Evolutionary conservation across 768 basidiomycete species (phyloP), one percentile per base, ranked within the genome.

Genomic region (Xerocomellus intermedius): DNA sequence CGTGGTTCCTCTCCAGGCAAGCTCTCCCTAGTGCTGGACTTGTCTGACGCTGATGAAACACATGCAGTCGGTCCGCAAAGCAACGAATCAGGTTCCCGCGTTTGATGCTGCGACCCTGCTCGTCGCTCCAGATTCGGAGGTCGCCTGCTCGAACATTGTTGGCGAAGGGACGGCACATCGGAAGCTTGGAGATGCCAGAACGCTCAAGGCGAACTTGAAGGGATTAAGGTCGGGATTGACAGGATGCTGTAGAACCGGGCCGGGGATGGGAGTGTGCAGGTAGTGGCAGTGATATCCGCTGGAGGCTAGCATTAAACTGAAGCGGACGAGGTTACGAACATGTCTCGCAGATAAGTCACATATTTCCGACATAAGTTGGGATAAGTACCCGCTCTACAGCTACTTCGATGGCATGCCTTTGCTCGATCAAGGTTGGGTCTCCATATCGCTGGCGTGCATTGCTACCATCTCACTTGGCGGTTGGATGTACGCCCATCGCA

Each of bases 141-240:
- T 91, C 21, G 92, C 93, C 74, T 98, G 13, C 79, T 98, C 16
- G 94, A 98, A 72, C 96, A 98, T 94, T 64, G 83, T 98, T 8
- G 86, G 89, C 61, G 94, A 98, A 69, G 96, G 96, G 6, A 88
- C 86, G 70, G 81, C 85, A 2, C 87, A 88, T 61, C 79, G 96
- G 41, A 98, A 98, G 73, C 98, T 98, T 59, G 96, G 98, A 71
- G 97, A 99, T 66, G 89, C 89, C 13, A 89, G 88, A 70, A 89
- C 88, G 4, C 75, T 99, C 57, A 86, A 90, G 67, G 69, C 74
- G 32, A 95, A 88, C 69, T 70, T 98, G 49, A 77, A 75, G 43
- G 96, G 74, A 91, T 99, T 52, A 78, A 87, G 59, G 77, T 66
- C 13, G 95, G 96, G 76, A 94, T 98, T 48, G 85, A 85, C 58